Conservation (phyloP, 208 protist genomes). For the Acanthamoeba culbertsoni region DNA sequence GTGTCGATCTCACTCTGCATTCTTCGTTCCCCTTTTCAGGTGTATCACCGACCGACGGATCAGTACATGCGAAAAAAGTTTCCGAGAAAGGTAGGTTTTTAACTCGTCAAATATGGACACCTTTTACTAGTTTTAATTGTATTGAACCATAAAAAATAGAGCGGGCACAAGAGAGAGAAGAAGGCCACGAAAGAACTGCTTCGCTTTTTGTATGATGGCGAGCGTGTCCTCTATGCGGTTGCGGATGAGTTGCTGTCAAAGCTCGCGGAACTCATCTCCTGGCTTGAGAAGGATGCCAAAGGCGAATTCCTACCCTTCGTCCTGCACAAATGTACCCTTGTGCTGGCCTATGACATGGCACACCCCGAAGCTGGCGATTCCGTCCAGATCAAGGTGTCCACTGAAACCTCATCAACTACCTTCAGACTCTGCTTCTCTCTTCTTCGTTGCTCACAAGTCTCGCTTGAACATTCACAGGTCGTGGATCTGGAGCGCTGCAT, state of each 20-base stretch:
- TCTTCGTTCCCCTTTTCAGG: background rate
- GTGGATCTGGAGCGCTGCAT: background rate
- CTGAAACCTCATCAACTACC: background rate
- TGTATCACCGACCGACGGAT: background rate
- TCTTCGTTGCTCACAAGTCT: too few relatives aligned
- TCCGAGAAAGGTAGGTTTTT: background rate
- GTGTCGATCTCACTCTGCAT: too few relatives aligned
- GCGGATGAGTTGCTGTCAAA: background rate
- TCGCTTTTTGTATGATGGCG: background rate
- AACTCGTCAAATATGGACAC: background rate
- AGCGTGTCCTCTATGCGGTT: background rate
- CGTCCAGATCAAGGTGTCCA: background rate
- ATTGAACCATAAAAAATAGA: background rate
- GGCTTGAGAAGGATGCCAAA: background rate
- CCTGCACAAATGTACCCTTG: background rate
- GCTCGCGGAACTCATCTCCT: background rate
- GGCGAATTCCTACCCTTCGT: background rate
- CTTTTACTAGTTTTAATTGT: background rate
- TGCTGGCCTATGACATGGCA: background rate
- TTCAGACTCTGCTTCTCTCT: background rate
- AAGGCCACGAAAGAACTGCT: slow-evolving; percentile 1
- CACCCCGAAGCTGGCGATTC: background rate
- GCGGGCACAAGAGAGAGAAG: background rate
- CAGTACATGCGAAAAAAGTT: background rate
- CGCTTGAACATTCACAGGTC: background rate